Evolutionary conservation across 192 early-diverging fungal species (phyloP).

Genomic region (Podila horticola): DNA sequence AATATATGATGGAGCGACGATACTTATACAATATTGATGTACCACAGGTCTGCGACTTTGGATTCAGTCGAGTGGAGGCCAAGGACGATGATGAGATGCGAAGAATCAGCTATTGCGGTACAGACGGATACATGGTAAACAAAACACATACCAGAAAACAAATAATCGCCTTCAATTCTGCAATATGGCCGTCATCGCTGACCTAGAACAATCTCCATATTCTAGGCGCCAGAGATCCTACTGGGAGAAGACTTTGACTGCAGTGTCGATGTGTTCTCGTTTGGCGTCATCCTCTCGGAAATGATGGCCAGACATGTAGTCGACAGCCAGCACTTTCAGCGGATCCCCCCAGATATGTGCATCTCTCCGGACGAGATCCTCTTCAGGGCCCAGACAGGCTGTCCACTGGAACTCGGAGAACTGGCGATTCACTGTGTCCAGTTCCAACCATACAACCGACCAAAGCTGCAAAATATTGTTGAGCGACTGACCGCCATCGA

Average conservation of each 20-base stretch:
- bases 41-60: slow-evolving; percentile 47
- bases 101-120: slow-evolving; percentile 48
- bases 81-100: slow-evolving; percentile 43
- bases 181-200: not conserved
- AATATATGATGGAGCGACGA: not conserved
- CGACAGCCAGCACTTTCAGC: slow-evolving; percentile 38
- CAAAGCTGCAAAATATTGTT: slow-evolving; percentile 27
- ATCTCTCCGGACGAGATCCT: slow-evolving; percentile 44
- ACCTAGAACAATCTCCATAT: not conserved
- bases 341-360: slow-evolving; percentile 27
- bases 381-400: slow-evolving; percentile 33
- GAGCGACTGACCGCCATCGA: slow-evolving; percentile 39
- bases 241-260: slow-evolving; percentile 52
- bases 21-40: not conserved
- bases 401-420: slow-evolving; percentile 29
- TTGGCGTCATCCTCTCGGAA: slow-evolving; percentile 44
- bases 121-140: slow-evolving; percentile 52
- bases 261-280: slow-evolving; percentile 48
- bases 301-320: slow-evolving; percentile 52
- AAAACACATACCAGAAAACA: not conserved
- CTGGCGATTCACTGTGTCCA: slow-evolving; percentile 46
- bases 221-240: slow-evolving; percentile 47
- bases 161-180: not conserved
- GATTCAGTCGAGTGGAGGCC: slow-evolving; percentile 46
- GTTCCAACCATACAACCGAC: slow-evolving; percentile 20